Base-by-base conservation (phyloP, 2,329 filamentous ascomycete genomes). In the Paramyrothecium sp. region DNA sequence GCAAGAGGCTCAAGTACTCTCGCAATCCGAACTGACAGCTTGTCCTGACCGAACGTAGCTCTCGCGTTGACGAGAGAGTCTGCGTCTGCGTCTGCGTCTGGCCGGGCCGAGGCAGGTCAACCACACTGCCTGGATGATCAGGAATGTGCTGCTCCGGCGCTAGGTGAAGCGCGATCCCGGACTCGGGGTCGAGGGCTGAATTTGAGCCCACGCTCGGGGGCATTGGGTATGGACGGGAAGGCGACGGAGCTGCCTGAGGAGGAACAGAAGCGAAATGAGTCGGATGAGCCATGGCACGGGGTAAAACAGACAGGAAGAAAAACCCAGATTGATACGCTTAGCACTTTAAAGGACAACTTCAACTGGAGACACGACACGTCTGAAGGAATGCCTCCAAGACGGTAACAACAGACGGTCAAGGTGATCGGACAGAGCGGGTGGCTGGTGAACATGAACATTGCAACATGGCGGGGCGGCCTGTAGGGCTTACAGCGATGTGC, bases 1-100 rank as follows among this genome's bases (percentile, higher is more conserved):
- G 65, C 61, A 70, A 69, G 17, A 76, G 59, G 3, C 64, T 65
- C 20, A 75, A 56, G 52, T 72, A 73, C 61, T 77, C 73, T 34
- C 68, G 67, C 53, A 78, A 56, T 4, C 70, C 68, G 56, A 70
- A 71, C 51, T 74, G 72, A 48, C 71, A 74, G 56, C 66, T 74
- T 3, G 66, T 66, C 59, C 66, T 70, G 54, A 74, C 63, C 8
- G 71, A 59, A 30, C 65, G 65, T 7, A 76, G 60, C n/a, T 74
- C 67, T 22, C 65, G 57, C 13, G 56, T 57, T 21, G 68, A 60
- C 16, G 63, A 55, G 16, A 61, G 34, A 8, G 63, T 55, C 17
- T 65, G 62, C 7, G 58, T 61, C 54, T 63, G 26, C 19, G 60
- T 53, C 63, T 54, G 60, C 13, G 53, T 57, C 34, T 33, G 65